Evolutionary conservation across 352 stramenopile species (phyloP).

Genomic region (Phytophthora cactorum): DNA sequence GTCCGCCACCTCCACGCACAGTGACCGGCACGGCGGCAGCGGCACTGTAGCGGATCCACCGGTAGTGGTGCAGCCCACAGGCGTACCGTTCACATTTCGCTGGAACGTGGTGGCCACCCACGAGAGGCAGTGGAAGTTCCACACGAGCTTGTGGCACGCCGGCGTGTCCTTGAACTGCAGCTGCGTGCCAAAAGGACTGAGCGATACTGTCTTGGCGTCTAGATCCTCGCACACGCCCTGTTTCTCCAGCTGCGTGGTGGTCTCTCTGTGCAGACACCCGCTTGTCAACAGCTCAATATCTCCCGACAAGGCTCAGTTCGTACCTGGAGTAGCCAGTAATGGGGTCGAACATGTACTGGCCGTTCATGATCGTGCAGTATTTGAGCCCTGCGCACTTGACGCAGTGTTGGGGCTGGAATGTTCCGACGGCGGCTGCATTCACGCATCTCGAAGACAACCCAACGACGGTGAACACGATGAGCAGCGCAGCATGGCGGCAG

Average conservation of each 20-base stretch:
- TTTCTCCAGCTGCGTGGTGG: slow-evolving; percentile 65
- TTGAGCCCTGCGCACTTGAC: slow-evolving; percentile 54
- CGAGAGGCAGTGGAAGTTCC: slow-evolving; percentile 81
- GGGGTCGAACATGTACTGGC: slow-evolving; percentile 70
- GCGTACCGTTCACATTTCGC: slow-evolving; percentile 40
- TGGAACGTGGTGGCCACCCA: slow-evolving; percentile 62
- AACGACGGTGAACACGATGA: slow-evolving; percentile 8
- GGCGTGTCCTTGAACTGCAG: slow-evolving; percentile 78
- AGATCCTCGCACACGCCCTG: slow-evolving; percentile 80
- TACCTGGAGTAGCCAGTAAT: slow-evolving; percentile 72
- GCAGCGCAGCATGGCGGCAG: slow-evolving; percentile 3
- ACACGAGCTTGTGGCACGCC: slow-evolving; percentile 62
- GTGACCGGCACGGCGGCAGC: slow-evolving; percentile 66
- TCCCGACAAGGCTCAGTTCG: neutral
- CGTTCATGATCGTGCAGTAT: slow-evolving; percentile 75
- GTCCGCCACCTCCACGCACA: slow-evolving; percentile 80
- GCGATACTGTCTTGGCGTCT: slow-evolving; percentile 60
- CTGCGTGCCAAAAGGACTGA: slow-evolving; percentile 60
- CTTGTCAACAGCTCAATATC: neutral
- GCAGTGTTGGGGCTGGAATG: slow-evolving; percentile 50
- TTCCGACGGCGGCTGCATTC: slow-evolving; percentile 33
- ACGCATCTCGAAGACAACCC: slow-evolving; percentile 12
- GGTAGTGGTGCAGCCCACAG: slow-evolving; percentile 42
- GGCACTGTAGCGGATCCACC: slow-evolving; percentile 26
- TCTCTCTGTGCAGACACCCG: slow-evolving; percentile 36